Base-by-base conservation (phyloP, 495 filamentous ascomycete species). In the Aspergillus steynii region DNA sequence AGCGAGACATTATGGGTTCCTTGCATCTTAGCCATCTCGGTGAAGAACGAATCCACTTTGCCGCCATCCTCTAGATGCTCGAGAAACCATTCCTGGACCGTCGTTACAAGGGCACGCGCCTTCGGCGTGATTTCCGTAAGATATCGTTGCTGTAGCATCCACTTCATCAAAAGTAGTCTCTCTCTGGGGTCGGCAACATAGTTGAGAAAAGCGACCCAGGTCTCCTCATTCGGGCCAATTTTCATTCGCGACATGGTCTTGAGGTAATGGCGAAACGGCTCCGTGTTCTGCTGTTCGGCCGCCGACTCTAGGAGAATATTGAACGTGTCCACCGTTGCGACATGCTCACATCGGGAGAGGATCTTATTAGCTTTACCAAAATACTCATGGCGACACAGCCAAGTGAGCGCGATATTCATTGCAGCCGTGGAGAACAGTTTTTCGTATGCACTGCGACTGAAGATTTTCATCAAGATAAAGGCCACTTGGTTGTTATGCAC, bases 151-250 rank as follows among this genome's bases (percentile, higher is more conserved):
- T 74, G 62, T 20, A 63, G 58, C 71, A 84, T 75, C 37, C 71
- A 63, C 25, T 61, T 60, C 42, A 78, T 62, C 15, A 83, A 50
- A 12, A 60, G 15, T 14, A 63, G 53, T 61, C 76, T 77, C n/a
- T 67, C 65, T 15, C 61, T 65, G 28, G 74, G 68, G 2, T 65
- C 69, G 7, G 73, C 53, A 50, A 79, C 63, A 20, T 67, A 71
- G 29, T 69, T 58, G 34, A 81, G 60, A 14, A 82, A 73, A 7
- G 71, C 61, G 15, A 77, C 48, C 82, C 80, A 83, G 10, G 79
- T 83, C 3, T 71, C n/a, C 32, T 68, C 29, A 53, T 80, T 75
- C 20, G 82, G 80, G 8, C 63, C 61, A 50, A 84, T 66, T 1
- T 71, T 58, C 25, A 64, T 50, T 54, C 65, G 61, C 12, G 63